Conservation (phyloP, 768 basidiomycete species). For the Suillus decipiens region DNA sequence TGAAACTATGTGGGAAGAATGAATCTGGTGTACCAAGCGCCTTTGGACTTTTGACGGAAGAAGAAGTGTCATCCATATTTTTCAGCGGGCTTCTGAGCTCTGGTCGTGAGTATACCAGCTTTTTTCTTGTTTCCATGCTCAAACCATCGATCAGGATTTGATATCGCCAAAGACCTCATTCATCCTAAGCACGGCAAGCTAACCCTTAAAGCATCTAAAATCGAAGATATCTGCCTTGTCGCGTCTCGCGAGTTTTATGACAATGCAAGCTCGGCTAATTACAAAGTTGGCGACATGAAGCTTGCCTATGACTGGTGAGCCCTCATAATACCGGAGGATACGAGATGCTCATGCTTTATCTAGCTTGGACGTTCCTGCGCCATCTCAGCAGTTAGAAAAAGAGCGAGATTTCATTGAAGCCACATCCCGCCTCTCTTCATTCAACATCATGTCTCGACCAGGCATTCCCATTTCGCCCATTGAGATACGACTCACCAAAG, state of each 20-base stretch:
- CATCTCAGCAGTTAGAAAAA: slow-evolving; percentile 57
- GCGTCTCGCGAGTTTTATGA: slow-evolving; percentile 92
- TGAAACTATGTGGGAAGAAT: slow-evolving; percentile 67
- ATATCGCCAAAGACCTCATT: slow-evolving; percentile 66
- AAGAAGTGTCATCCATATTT: slow-evolving; percentile 82
- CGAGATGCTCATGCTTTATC: slow-evolving; percentile 11
- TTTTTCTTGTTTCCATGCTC: slow-evolving; percentile 9
- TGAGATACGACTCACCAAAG: slow-evolving; percentile 90
- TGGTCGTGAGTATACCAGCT: slow-evolving; percentile 67
- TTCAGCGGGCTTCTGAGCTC: slow-evolving; percentile 83
- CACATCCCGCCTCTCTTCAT: slow-evolving; percentile 92
- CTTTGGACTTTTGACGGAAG: slow-evolving; percentile 70
- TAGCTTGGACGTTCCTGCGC: slow-evolving; percentile 76
- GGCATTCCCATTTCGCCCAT: slow-evolving; percentile 84
- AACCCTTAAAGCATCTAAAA: slow-evolving; percentile 45
- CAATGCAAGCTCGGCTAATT: slow-evolving; percentile 90
- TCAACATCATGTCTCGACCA: slow-evolving; percentile 75
- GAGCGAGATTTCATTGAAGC: slow-evolving; percentile 97
- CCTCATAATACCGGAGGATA: slow-evolving; percentile 13
- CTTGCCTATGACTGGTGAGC: slow-evolving; percentile 91
- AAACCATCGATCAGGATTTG: slow-evolving; percentile 51
- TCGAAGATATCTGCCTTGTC: slow-evolving; percentile 80
- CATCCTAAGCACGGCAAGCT: slow-evolving; percentile 46
- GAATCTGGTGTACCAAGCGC: slow-evolving; percentile 71
- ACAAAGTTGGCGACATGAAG: slow-evolving; percentile 94